A percentile compares a stretch with the other conserved stretches of the same genome.
Evolutionary conservation across 2,329 filamentous ascomycete species (phyloP).

Genomic region (Trichoderma guizhouense): DNA sequence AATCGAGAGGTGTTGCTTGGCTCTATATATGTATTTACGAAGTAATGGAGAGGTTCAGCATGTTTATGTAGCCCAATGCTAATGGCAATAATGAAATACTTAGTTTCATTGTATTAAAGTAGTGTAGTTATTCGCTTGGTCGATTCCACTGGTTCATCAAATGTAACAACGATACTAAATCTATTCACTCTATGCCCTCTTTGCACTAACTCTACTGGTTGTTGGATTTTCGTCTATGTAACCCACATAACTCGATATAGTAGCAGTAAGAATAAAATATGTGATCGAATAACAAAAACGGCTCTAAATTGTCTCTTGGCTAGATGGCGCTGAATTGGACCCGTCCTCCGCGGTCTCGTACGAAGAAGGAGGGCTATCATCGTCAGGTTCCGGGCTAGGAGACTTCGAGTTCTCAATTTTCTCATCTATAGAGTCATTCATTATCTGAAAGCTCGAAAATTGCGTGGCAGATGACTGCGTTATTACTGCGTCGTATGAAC

Average conservation of each 20-base stretch:
- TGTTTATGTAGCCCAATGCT: no score
- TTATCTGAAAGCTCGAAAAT: neutral
- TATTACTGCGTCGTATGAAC: neutral
- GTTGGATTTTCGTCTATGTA: neutral
- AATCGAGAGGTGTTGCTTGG: neutral
- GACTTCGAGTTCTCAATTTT: neutral
- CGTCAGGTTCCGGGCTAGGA: neutral
- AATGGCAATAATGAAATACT: no score
- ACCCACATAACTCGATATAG: neutral
- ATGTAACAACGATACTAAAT: neutral
- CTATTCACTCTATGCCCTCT: neutral
- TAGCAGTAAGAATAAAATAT: neutral
- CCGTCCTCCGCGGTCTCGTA: neutral
- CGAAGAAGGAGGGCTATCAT: neutral
- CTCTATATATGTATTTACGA: neutral
- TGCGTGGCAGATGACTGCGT: neutral
- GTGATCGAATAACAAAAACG: neutral
- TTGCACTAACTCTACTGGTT: neutral
- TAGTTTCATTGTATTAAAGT: no score
- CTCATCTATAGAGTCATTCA: neutral
- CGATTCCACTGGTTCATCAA: neutral
- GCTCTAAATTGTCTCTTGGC: neutral
- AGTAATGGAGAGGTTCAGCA: no score
- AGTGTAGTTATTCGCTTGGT: neutral
- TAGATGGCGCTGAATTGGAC: neutral